Evolutionary conservation across 2,329 filamentous ascomycete species (phyloP).

Genomic region (Epichloe bromicola): DNA sequence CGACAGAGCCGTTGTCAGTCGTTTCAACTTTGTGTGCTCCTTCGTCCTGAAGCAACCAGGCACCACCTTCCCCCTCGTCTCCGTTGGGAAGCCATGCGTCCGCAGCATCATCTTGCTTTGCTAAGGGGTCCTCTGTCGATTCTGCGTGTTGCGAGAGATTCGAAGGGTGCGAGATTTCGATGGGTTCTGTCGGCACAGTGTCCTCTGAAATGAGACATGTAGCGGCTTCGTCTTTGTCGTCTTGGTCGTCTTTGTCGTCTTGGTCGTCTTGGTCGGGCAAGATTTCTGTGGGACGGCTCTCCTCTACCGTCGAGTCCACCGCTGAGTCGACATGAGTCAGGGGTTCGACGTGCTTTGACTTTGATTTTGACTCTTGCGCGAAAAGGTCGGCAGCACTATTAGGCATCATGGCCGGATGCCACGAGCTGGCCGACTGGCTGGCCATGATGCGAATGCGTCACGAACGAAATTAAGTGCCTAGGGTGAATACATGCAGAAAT

Average conservation of each 20-base stretch:
- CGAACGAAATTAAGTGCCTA: slow-evolving; percentile 4
- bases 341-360: neutral
- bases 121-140: neutral
- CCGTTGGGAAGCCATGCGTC: slow-evolving; percentile 3
- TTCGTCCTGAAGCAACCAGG: slow-evolving; percentile 14
- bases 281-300: neutral
- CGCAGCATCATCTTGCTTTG: neutral
- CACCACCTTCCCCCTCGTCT: slow-evolving; percentile 12
- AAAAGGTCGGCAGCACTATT: slow-evolving; percentile 10
- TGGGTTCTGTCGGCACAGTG: neutral
- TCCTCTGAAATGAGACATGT: slow-evolving; percentile 14
- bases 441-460: slow-evolving; percentile 20
- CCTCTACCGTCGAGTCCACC: neutral
- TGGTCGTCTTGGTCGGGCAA: slow-evolving; percentile 1
- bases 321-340: neutral
- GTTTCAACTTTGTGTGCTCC: neutral
- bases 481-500: neutral
- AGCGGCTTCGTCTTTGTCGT: slow-evolving; percentile 7
- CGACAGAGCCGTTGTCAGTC: neutral
- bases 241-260: neutral
- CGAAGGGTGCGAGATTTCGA: neutral
- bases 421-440: slow-evolving; percentile 22
- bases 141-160: neutral
- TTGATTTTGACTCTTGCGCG: neutral
- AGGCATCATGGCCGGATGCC: slow-evolving; percentile 30